These are phyloP conservation scores for Hericium rajendrae DNA, from an alignment of 768 basidiomycete species.

Conservation along the genomic window DNA sequence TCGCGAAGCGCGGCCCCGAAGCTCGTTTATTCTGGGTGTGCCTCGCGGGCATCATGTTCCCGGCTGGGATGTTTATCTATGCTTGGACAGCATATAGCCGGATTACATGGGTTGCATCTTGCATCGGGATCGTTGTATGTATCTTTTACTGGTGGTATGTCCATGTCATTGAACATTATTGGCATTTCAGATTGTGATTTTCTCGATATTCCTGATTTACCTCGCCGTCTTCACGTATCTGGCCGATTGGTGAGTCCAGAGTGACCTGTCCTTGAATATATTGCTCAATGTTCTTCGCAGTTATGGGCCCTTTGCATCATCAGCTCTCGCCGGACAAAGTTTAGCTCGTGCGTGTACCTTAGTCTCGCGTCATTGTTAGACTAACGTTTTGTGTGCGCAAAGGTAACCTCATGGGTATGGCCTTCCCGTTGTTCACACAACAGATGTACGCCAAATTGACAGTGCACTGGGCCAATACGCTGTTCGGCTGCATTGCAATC, in stretches of 20 bases:
- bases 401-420: conserved; percentile 32
- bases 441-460: conserved; percentile 37
- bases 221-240: conserved; percentile 38
- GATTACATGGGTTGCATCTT: conserved; percentile 53
- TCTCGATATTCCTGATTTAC: conserved; percentile 31
- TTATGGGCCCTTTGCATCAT: conserved; percentile 39
- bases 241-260: conserved; percentile 35
- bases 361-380: neutral
- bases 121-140: conserved; percentile 37
- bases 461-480: conserved; percentile 38
- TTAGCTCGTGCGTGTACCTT: conserved; percentile 28
- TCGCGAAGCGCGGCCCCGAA: conserved; percentile 33
- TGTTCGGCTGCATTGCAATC: conserved; percentile 31
- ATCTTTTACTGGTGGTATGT: neutral
- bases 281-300: conserved; percentile 12
- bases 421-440: conserved; percentile 41
- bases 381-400: neutral
- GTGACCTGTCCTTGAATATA: too few species aligned
- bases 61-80: conserved; percentile 60
- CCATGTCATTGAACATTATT: neutral
- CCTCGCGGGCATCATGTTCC: conserved; percentile 42
- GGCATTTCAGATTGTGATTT: conserved; percentile 27
- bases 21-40: conserved; percentile 54
- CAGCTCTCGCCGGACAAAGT: conserved; percentile 44
- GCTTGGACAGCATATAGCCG: conserved; percentile 51